Evolutionary conservation across 306 rosid species (phyloP), one percentile per base, ranked within the genome.

Genomic region (Hylodesmum podocarpum): DNA sequence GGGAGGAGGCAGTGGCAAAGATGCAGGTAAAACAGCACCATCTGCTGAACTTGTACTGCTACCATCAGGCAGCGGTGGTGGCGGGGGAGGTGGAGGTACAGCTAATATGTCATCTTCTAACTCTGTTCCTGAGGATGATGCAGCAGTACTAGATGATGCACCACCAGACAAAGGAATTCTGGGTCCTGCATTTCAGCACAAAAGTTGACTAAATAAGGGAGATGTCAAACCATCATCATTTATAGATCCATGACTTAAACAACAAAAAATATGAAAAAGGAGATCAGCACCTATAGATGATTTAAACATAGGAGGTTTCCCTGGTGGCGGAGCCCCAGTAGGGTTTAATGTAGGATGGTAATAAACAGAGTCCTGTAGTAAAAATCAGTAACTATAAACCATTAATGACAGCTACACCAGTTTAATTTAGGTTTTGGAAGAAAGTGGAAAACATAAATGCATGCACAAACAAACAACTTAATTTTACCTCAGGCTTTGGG

Each of bases 311-410:
- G 98, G 99, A 66, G 99, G 97, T 85, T 96, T 96, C 80, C 99
- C 99, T 28, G 99, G 99, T 16, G 99, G 99, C 28, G 99, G 99
- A 77, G 99, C 99, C 29, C 99, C 99, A 14, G 98, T 92, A 64
- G 99, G 99, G 74, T 96, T 96, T 80, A 96, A 78, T 11, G 94
- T 88, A 65, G 99, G 97, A 75, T 96, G 98, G 59, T 85, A 92
- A 83, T 92, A 92, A 59, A 92, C 97, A 47, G 97, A 92, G 77
- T 90, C 96, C 97, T 92, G 84, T 63, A 54, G 79, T 25, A 57
- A 68, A 84, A 61, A 27, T 18, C 59, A 29, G 15, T 11, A 55
- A 58, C 43, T 72, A 16, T 16, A 33, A 55, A 44, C 27, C 14
- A 51, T 25, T 31, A 14, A 49, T 11, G 19, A 6, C 73, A 41